Base-by-base conservation (phyloP, 306 rosid genomes). In the Inga laurina region DNA sequence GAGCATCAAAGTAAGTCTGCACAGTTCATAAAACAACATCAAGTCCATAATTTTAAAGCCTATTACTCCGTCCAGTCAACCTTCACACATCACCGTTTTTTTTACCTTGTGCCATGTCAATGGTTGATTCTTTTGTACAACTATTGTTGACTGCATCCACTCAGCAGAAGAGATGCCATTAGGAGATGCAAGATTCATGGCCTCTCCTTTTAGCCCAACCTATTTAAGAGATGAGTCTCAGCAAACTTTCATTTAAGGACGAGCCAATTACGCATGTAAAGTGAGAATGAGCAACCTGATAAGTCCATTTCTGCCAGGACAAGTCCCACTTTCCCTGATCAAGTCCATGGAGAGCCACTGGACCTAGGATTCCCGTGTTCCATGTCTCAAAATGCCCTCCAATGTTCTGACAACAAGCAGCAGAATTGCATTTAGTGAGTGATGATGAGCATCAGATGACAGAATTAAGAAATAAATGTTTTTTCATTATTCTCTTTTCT, bases 361-460 rank as follows among this genome's bases (percentile, higher is more conserved):
- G 99, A 79, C 99, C 99, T 16, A 97, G 94, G 88, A 97, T 97
- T 85, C 99, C 99, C 5, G 99, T 97, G 91, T 83, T 92, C 94
- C 95, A 97, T 57, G 95, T 73, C 93, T 97, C 99, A 45, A 84
- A 97, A 89, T 94, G 98, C 70, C 97, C 99, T 48, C 99, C 99
- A 16, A 97, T 97, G 70, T 97, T 97, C 99, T 71, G 84, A 75
- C 41, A 61, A 62, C 71, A 74, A 82, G 82, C 48, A 61, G 76
- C 34, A 74, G 27, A 81, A 77, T 77, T 46, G 69, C 76, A 77
- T 80, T 77, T 62, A 10, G 41, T 43, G 7, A 77, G 37, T 77
- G 54, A 79, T 76, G 43, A 72, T 11, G 72, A 66, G 14, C 70
- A n/a, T 79, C 57, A 72, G 44, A 48, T 41, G 57, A 76, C 37